Evolutionary conservation across 345 rosid species (phyloP).

Genomic region (Gossypium ekmanianum): DNA sequence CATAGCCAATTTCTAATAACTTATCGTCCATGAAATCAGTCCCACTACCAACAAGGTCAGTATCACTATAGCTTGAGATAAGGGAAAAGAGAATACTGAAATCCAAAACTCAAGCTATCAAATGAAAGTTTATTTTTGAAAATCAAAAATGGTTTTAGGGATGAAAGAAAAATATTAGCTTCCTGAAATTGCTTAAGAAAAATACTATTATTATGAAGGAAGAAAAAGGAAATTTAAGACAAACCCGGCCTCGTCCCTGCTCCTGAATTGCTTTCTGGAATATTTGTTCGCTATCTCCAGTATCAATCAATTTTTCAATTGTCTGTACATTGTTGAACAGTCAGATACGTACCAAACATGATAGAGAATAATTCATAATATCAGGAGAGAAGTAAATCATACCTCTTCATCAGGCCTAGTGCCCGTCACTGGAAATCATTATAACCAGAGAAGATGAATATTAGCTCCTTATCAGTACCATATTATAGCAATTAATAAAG

Average conservation of each 20-base stretch:
- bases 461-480: conserved; percentile 17
- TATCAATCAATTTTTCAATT: conserved; percentile 81
- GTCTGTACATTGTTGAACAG: conserved; percentile 44
- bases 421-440: conserved; percentile 62
- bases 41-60: not conserved
- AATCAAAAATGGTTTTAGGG: not conserved
- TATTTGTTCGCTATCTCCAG: conserved; percentile 95
- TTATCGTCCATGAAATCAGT: not conserved
- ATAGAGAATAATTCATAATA: conserved; percentile 2
- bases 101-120: not conserved
- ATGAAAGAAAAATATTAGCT: not conserved
- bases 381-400: conserved; percentile 16
- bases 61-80: not conserved
- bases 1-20: not conserved
- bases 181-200: not conserved
- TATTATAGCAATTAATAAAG: not conserved
- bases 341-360: conserved; percentile 12
- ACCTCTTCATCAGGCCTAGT: conserved; percentile 93
- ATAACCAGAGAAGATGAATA: conserved; percentile 24
- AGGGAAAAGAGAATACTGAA: not conserved
- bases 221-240: conserved; percentile 17
- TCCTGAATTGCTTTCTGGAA: conserved; percentile 88
- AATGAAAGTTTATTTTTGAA: conserved; percentile 8
- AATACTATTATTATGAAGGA: not conserved
- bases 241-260: conserved; percentile 94